Evolutionary conservation across 2,329 filamentous ascomycete genomes (phyloP).

Genomic region (Cordyceps farinosa): DNA sequence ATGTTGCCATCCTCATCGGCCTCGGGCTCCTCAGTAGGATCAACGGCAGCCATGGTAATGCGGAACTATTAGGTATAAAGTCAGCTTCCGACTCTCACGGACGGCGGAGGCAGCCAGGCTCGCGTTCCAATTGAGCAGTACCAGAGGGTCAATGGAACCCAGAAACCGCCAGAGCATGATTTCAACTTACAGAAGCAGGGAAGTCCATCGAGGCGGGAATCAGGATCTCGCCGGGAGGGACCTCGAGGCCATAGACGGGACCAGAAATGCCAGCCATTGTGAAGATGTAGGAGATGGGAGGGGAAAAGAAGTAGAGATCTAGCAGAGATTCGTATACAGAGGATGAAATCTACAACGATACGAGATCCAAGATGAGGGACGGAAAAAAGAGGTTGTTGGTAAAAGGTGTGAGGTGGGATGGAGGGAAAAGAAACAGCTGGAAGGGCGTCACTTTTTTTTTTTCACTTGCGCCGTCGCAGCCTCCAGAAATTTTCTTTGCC

Average conservation of each 20-base stretch:
- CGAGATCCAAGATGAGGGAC: neutral
- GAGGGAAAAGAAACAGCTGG: slow-evolving; percentile 6
- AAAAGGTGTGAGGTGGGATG: slow-evolving; percentile 10
- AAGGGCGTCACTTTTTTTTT: slow-evolving; percentile 17
- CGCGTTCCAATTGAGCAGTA: slow-evolving; percentile 9
- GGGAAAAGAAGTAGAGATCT: neutral
- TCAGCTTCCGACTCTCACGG: slow-evolving; percentile 28
- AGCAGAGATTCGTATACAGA: neutral
- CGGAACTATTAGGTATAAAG: slow-evolving; percentile 63
- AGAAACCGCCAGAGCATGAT: neutral
- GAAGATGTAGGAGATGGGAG: slow-evolving; percentile 19
- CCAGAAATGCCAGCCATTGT: slow-evolving; percentile 62
- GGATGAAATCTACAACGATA: slow-evolving; percentile 7
- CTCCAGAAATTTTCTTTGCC: slow-evolving; percentile 15
- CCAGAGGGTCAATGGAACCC: neutral
- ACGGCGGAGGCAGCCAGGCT: neutral
- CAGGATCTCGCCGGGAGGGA: slow-evolving; percentile 79
- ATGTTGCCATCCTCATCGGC: slow-evolving; percentile 60
- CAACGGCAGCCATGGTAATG: slow-evolving; percentile 97
- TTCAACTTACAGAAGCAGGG: slow-evolving; percentile 71
- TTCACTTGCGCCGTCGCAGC: neutral
- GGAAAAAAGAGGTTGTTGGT: neutral
- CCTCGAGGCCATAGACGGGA: slow-evolving; percentile 87
- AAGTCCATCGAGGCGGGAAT: slow-evolving; percentile 76
- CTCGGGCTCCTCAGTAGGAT: slow-evolving; percentile 75